Conservation (phyloP, 2,329 filamentous ascomycete species). For the Pseudocercospora fijiensis region DNA sequence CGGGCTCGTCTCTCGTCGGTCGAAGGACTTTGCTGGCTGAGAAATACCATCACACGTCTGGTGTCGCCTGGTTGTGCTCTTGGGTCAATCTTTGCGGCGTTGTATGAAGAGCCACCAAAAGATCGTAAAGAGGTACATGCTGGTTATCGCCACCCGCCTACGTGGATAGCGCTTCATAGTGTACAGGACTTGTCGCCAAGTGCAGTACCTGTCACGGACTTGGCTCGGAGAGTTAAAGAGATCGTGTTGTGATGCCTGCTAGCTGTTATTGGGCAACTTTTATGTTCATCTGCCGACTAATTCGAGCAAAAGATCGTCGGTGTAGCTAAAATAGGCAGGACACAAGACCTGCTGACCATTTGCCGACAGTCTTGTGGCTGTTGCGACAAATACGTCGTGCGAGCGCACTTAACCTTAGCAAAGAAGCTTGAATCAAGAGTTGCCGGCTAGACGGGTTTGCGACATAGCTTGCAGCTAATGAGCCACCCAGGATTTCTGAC, state of each 20-base stretch:
- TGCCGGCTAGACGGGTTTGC: background rate
- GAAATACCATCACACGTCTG: too few relatives aligned
- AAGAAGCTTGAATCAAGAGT: conserved; percentile 15
- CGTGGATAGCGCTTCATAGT: background rate
- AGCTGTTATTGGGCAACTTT: background rate
- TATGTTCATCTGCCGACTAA: background rate
- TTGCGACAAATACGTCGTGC: background rate
- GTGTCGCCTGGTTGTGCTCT: too few relatives aligned
- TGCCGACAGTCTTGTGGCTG: background rate
- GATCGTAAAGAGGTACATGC: background rate
- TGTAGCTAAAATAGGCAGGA: background rate
- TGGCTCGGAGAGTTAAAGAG: background rate
- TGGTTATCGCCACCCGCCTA: background rate
- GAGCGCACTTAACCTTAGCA: conserved; percentile 12
- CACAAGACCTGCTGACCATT: background rate
- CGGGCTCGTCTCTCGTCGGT: too few relatives aligned
- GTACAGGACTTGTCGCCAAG: background rate
- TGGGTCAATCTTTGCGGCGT: too few relatives aligned
- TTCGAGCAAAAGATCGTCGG: background rate
- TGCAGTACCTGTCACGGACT: background rate
- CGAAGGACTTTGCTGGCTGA: background rate
- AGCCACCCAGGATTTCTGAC: conserved; percentile 2
- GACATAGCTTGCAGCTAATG: background rate
- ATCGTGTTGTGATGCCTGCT: background rate
- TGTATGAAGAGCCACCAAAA: background rate